Percentiles rank a stretch among this genome's conserved stretches.
Evolutionary conservation across 1,284 basidiomycete species (phyloP).

Genomic region (Caloboletus firmus): DNA sequence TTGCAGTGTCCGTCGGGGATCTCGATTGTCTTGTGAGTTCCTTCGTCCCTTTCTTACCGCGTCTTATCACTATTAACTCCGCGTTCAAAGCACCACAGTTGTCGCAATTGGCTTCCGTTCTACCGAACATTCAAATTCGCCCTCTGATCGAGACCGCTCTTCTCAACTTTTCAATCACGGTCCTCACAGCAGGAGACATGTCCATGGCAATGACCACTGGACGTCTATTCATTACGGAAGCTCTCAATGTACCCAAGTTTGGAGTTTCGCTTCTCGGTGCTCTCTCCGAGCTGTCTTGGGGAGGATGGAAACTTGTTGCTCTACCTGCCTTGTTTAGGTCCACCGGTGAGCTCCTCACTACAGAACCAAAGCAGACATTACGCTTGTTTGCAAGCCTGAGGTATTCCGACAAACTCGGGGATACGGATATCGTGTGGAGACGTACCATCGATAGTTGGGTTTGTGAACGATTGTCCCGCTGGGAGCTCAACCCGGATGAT

Average conservation of each 20-base stretch:
- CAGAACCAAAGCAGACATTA: conserved; percentile 43
- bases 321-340: conserved; percentile 55
- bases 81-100: conserved; percentile 48
- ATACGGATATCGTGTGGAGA: conserved; percentile 59
- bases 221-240: conserved; percentile 54
- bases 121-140: conserved; percentile 42
- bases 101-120: conserved; percentile 44
- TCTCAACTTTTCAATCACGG: conserved; percentile 50
- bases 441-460: conserved; percentile 51
- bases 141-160: conserved; percentile 42
- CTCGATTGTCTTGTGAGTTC: conserved; percentile 55
- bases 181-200: conserved; percentile 63
- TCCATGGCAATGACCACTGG: conserved; percentile 62
- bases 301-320: conserved; percentile 69
- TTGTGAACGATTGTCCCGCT: conserved; percentile 26
- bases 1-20: conserved; percentile 64
- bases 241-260: conserved; percentile 43
- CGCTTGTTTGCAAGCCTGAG: conserved; percentile 53
- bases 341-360: conserved; percentile 46
- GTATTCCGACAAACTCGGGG: conserved; percentile 47
- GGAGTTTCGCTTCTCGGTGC: conserved; percentile 55
- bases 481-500: conserved; percentile 35
- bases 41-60: not conserved
- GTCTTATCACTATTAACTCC: not conserved
- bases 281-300: conserved; percentile 65